A percentile compares a stretch with the other conserved stretches of the same genome.
phyloP scores from a whole-genome alignment of 495 filamentous ascomycete genomes.

The Tuber indicum region DNA sequence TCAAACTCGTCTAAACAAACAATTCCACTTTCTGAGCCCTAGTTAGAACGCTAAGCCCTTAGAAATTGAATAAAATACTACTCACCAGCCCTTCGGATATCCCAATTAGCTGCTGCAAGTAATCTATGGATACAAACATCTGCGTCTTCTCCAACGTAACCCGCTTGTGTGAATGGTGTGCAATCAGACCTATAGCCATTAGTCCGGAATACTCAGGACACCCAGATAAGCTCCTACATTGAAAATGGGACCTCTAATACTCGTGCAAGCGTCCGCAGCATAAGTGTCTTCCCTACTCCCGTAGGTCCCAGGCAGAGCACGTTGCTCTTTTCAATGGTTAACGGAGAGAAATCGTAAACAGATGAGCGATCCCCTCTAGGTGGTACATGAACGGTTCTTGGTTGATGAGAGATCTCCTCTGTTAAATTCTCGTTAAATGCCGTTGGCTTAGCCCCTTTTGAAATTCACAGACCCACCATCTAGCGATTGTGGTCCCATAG shows the following conservation, averaged over 20 bases:
- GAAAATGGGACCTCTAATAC: constrained; percentile 90
- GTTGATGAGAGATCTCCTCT: constrained; percentile 79
- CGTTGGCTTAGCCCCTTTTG: not conserved
- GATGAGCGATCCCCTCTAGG: constrained; percentile 43
- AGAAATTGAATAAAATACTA: not conserved
- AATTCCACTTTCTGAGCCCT: constrained; percentile 69
- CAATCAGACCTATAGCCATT: constrained; percentile 61
- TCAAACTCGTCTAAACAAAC: constrained; percentile 95
- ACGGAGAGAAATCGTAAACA: constrained; percentile 53
- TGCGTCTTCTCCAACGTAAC: constrained; percentile 94
- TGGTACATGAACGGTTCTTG: constrained; percentile 52
- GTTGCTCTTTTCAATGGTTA: constrained; percentile 93
- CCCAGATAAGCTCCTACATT: constrained; percentile 48
- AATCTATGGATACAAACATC: constrained; percentile 87
- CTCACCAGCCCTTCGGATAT: constrained; percentile 55
- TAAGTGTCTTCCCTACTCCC: constrained; percentile 93
- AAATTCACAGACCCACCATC: constrained; percentile 47
- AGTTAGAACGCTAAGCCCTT: not conserved
- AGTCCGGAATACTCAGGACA: constrained; percentile 7
- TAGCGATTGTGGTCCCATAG: constrained; percentile 44
- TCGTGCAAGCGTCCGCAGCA: constrained; percentile 62
- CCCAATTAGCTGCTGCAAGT: constrained; percentile 82
- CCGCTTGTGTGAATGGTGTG: constrained; percentile 92
- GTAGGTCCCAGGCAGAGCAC: constrained; percentile 88
- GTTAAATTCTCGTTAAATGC: constrained; percentile 23